Conservation (phyloP, 352 stramenopile species). For the Phytophthora litchii region DNA sequence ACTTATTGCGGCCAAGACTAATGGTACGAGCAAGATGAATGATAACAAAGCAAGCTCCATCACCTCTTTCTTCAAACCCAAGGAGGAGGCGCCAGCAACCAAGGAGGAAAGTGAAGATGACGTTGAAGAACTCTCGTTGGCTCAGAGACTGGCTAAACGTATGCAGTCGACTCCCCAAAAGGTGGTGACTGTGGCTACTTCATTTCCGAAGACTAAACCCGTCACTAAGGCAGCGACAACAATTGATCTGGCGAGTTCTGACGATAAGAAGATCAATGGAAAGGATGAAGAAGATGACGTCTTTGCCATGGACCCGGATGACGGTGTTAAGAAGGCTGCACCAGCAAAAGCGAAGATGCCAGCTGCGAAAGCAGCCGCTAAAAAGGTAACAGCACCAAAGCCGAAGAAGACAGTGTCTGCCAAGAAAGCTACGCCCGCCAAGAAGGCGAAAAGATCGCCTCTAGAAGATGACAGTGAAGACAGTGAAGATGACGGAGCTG, state of each 20-base stretch:
- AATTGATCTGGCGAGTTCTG: slow-evolving; percentile 57
- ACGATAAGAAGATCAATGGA: slow-evolving; percentile 38
- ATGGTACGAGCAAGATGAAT: slow-evolving; percentile 30
- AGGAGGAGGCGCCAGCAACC: slow-evolving; percentile 28
- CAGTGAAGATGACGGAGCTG: slow-evolving; percentile 28
- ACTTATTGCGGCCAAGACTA: slow-evolving; percentile 23
- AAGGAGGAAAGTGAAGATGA: slow-evolving; percentile 61
- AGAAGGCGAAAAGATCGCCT: slow-evolving; percentile 29
- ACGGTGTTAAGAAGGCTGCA: slow-evolving; percentile 42
- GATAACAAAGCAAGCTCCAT: slow-evolving; percentile 43
- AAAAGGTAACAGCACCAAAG: slow-evolving; percentile 19
- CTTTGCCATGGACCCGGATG: slow-evolving; percentile 61
- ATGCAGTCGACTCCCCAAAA: slow-evolving; percentile 30
- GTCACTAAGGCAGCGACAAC: slow-evolving; percentile 26
- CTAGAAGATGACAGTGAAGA: slow-evolving; percentile 36
- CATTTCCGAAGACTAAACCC: slow-evolving; percentile 22
- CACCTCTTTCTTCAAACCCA: slow-evolving; percentile 62
- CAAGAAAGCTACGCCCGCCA: slow-evolving; percentile 29
- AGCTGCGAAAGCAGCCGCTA: slow-evolving; percentile 29
- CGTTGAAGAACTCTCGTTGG: slow-evolving; percentile 74
- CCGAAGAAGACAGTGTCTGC: slow-evolving; percentile 38
- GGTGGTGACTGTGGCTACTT: slow-evolving; percentile 32
- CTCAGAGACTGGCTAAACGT: slow-evolving; percentile 57
- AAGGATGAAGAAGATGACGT: slow-evolving; percentile 65
- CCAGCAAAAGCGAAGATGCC: slow-evolving; percentile 41